These are phyloP conservation scores for Azolla pinnata DNA, from an alignment of 75 land plant genomes.

Conservation along the genomic window DNA sequence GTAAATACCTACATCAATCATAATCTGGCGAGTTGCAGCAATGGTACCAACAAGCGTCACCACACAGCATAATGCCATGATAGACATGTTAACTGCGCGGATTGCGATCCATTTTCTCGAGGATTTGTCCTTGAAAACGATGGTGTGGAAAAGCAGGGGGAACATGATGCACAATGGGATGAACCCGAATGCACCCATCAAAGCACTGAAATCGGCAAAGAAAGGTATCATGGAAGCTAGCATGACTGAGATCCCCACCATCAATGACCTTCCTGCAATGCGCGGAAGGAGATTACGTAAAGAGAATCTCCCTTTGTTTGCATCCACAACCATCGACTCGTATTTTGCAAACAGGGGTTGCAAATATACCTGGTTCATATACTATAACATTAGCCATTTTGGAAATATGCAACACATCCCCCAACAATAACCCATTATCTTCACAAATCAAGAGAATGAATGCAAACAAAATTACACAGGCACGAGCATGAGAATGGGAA, in stretches of 20 bases:
- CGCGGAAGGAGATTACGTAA: conserved; percentile 48
- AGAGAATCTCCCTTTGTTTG: conserved; percentile 36
- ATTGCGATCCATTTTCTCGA: conserved; percentile 20
- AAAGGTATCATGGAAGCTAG: conserved; percentile 83
- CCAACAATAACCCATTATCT: too few species aligned
- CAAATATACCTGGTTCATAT: conserved; percentile 43
- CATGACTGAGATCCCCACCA: conserved; percentile 30
- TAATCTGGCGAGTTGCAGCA: conserved; percentile 53
- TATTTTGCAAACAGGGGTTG: conserved; percentile 66
- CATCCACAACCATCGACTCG: conserved; percentile 36
- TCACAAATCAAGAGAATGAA: not conserved
- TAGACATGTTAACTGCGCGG: conserved; percentile 37
- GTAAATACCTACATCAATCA: conserved; percentile 50
- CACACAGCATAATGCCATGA: conserved; percentile 33
- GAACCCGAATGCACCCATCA: conserved; percentile 69
- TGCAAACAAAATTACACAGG: not conserved
- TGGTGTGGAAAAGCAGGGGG: conserved; percentile 49
- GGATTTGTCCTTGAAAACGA: conserved; percentile 39
- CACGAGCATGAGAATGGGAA: not conserved
- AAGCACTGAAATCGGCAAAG: conserved; percentile 64
- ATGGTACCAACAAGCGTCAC: conserved; percentile 34
- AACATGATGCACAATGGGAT: conserved; percentile 64
- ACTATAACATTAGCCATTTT: not conserved
- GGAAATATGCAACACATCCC: too few species aligned
- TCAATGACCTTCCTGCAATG: conserved; percentile 29